These are phyloP conservation scores for Phaeoacremonium minimum DNA, from an alignment of 2,329 filamentous ascomycete genomes.

Conservation along the genomic window DNA sequence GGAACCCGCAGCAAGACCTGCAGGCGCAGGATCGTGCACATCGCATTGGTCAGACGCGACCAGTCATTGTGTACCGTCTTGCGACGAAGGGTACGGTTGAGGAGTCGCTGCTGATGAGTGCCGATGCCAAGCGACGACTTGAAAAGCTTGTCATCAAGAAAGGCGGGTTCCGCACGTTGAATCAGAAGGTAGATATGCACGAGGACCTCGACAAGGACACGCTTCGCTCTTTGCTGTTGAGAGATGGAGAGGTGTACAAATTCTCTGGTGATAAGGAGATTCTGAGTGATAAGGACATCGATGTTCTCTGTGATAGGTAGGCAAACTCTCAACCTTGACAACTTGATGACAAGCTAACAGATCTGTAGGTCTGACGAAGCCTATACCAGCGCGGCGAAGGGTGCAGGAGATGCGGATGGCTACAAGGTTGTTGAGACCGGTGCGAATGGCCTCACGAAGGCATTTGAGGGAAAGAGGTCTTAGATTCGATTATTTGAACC, in stretches of 20 bases:
- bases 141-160: slow-evolving; percentile 97
- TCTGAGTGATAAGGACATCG: slow-evolving; percentile 71
- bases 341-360: too few species aligned
- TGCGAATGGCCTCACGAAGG: slow-evolving; percentile 50
- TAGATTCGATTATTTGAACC: too few species aligned
- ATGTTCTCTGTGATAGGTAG: slow-evolving; percentile 71
- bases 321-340: too few species aligned
- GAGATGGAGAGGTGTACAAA: slow-evolving; percentile 66
- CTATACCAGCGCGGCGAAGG: slow-evolving; percentile 70
- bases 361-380: slow-evolving; percentile 53
- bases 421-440: slow-evolving; percentile 81
- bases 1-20: slow-evolving; percentile 95
- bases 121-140: slow-evolving; percentile 84
- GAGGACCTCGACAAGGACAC: slow-evolving; percentile 57
- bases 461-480: too few species aligned
- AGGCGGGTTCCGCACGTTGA: slow-evolving; percentile 72
- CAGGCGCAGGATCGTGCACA: slow-evolving; percentile 96
- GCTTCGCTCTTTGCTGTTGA: slow-evolving; percentile 58
- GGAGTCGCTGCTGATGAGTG: slow-evolving; percentile 78
- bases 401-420: slow-evolving; percentile 65
- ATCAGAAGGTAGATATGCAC: slow-evolving; percentile 50
- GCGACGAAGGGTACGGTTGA: slow-evolving; percentile 93
- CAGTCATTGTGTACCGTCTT: slow-evolving; percentile 89
- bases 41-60: slow-evolving; percentile 86
- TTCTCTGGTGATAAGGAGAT: slow-evolving; percentile 59